These are phyloP conservation scores for Alisma plantagoaquatica DNA, from an alignment of 106 monocot genomes.

Conservation along the genomic window DNA sequence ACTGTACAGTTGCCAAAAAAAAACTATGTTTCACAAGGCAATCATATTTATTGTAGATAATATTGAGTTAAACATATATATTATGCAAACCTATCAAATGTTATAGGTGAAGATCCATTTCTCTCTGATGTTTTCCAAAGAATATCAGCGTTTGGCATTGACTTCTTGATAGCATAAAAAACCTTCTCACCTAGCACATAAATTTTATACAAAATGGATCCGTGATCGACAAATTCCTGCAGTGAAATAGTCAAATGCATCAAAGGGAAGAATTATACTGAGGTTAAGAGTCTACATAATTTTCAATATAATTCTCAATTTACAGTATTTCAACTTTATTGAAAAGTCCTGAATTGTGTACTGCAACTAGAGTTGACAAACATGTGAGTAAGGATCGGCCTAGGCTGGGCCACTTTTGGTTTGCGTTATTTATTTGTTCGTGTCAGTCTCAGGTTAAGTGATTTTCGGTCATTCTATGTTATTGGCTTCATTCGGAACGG, in stretches of 20 bases:
- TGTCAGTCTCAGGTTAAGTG: too few relatives aligned
- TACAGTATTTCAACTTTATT: too few relatives aligned
- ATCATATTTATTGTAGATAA: neutral
- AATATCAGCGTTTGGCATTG: conserved; percentile 81
- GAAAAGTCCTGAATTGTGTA: too few relatives aligned
- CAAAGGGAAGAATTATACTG: neutral
- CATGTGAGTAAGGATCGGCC: too few relatives aligned
- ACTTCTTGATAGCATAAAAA: conserved; percentile 79
- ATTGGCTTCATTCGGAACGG: too few relatives aligned
- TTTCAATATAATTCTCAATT: too few relatives aligned
- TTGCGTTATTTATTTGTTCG: too few relatives aligned
- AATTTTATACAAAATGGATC: conserved; percentile 71
- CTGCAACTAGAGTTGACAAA: too few relatives aligned
- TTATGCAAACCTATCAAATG: conserved; percentile 54
- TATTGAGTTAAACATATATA: neutral
- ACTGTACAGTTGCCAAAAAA: conserved; percentile 22
- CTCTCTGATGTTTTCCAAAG: conserved; percentile 37
- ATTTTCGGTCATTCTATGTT: too few relatives aligned
- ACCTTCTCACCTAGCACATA: conserved; percentile 75
- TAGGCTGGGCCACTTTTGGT: too few relatives aligned
- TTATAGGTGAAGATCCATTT: conserved; percentile 36
- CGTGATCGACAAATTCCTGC: conserved; percentile 96
- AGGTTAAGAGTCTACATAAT: neutral
- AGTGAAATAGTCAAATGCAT: neutral
- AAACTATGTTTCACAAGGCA: neutral